Percentiles rank a stretch among this genome's conserved stretches.
Evolutionary conservation across 768 basidiomycete species (phyloP).

Genomic region (Pisolithus orientalis): DNA sequence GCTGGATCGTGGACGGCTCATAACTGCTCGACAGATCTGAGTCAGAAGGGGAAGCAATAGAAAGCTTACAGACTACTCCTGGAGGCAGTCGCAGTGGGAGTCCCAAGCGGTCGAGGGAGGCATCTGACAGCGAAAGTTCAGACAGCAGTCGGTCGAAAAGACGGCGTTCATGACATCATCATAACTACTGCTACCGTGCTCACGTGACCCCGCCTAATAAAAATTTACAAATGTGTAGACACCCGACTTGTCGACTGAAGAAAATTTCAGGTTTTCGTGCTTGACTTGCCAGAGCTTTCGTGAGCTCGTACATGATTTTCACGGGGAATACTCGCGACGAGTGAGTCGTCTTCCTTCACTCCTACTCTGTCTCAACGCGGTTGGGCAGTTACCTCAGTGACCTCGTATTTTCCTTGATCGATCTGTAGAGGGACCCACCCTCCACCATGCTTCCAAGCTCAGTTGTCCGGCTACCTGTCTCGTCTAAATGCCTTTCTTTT

Average conservation of each 20-base stretch:
- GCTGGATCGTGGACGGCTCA: neutral
- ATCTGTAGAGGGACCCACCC: constrained; percentile 8
- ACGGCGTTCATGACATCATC: neutral
- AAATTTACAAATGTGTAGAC: neutral
- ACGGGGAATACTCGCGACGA: constrained; percentile 30
- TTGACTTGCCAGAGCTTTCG: constrained; percentile 7
- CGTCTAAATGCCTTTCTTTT: constrained; percentile 8
- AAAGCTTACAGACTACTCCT: constrained; percentile 22
- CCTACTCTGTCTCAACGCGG: neutral
- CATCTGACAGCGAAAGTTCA: neutral
- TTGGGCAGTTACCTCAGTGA: constrained; percentile 24
- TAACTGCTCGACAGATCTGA: constrained; percentile 11
- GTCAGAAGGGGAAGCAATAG: constrained; percentile 19
- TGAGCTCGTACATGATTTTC: constrained; percentile 25
- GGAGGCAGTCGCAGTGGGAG: constrained; percentile 10
- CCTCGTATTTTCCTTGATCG: constrained; percentile 23
- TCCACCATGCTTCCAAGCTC: constrained; percentile 8
- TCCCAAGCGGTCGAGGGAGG: constrained; percentile 13
- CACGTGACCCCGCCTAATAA: neutral
- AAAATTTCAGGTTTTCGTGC: neutral
- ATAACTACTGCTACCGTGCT: neutral
- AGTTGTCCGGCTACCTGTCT: constrained; percentile 8
- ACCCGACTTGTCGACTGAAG: neutral
- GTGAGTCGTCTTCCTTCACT: constrained; percentile 14
- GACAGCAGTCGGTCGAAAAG: neutral